These are phyloP conservation scores for Litsea cubeba DNA, from an alignment of 164 flowering plant species.

Conservation along the genomic window DNA sequence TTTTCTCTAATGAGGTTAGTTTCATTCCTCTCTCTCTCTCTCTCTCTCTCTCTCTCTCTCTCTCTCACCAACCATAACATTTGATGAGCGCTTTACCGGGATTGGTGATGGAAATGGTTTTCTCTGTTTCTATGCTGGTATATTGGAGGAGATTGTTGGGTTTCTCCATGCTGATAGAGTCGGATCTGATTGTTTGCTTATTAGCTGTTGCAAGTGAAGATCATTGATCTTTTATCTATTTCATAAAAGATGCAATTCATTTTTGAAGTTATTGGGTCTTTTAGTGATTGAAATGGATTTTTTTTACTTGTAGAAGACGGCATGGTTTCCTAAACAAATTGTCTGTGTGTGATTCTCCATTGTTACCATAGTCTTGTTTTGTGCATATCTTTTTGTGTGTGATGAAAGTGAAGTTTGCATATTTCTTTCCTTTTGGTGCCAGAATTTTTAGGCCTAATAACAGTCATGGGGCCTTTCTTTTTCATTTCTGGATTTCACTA, in stretches of 20 bases:
- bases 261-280: background rate
- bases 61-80: background rate
- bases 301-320: conserved; percentile 4
- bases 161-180: background rate
- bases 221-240: background rate
- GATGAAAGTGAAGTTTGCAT: background rate
- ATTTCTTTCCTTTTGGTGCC: background rate
- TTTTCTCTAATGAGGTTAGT: conserved; percentile 28
- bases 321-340: background rate
- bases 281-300: background rate
- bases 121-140: background rate
- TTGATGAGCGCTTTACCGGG: background rate
- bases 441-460: background rate
- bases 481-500: background rate
- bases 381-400: background rate
- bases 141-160: background rate
- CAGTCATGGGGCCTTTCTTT: background rate
- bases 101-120: background rate
- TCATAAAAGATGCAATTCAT: background rate
- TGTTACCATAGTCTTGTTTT: background rate
- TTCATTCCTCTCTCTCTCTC: conserved; percentile 12
- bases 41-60: conserved; percentile 1
- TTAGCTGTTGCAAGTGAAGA: background rate
- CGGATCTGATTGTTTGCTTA: background rate
- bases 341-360: background rate